Evolutionary conservation across 2,329 filamentous ascomycete genomes (phyloP), one percentile per base, ranked within the genome.

Genomic region (Acephala macrosclerotiorum): DNA sequence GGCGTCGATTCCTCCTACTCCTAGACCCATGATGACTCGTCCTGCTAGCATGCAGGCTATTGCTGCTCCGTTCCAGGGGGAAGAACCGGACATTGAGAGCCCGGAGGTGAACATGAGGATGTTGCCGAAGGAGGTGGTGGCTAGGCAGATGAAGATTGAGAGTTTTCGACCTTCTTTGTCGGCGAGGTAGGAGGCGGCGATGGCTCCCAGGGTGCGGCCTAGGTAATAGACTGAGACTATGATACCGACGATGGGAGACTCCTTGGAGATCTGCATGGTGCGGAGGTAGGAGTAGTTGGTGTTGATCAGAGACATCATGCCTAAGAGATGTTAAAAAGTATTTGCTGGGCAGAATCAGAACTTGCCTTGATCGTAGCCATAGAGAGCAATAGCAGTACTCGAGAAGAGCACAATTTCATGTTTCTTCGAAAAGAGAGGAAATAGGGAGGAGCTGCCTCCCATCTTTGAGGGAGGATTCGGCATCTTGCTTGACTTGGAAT

Each of bases 351-450:
- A 26, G 12, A 5, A 29, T 7, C 1, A 20, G 3, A 11, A 49
- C 22, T 8, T 68, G 75, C 92, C 92, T 79, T 95, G 92, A 77
- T 95, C 92, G 81, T 95, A 95, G 70, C 92, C 92, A 76, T 96
- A 96, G n/a, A 96, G 82, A 75, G 76, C 77, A 60, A 81, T 80
- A 56, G 78, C 78, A 12, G 77, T 77, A 51, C 77, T 79, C 16
- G 57, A 63, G 38, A 80, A 80, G 16, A 76, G 63, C 22, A 79
- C 73, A 58, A 80, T 77, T 66, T 77, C 73, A 63, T 71, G 67
- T 66, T 77, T 76, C 68, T 77, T 77, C 2, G 76, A 73, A 36
- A 76, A 58, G 2, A 73, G 2, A 3, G 74, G 74, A 22, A 73
- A 71, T 12, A 71, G 12, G 18, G 72, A 70, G 60, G 69, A 65